Percentiles rank a stretch among this genome's conserved stretches.
These are phyloP conservation scores for Apiospora rasikravindrae DNA, from an alignment of 2,329 filamentous ascomycete genomes.

Conservation along the genomic window DNA sequence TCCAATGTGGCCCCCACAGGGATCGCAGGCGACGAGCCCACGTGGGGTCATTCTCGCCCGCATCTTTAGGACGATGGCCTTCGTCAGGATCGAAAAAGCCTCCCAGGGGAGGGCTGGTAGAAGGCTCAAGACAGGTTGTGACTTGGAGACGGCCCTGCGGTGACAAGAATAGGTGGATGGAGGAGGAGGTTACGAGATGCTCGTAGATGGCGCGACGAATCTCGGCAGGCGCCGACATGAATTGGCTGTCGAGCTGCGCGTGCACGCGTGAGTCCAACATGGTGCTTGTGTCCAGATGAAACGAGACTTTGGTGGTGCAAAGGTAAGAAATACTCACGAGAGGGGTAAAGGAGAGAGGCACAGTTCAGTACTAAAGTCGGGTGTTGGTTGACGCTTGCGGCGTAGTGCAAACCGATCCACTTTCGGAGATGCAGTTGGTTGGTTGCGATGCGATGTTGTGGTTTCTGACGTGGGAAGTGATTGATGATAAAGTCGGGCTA, in stretches of 20 bases:
- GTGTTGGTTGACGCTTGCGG: too few species aligned
- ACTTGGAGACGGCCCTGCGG: neutral
- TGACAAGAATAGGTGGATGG: neutral
- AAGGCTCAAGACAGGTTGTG: neutral
- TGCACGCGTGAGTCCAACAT: neutral
- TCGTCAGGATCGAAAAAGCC: neutral
- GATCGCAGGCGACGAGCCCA: neutral
- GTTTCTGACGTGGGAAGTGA: too few species aligned
- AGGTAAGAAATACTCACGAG: too few species aligned
- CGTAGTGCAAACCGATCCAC: too few species aligned
- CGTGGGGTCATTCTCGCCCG: neutral
- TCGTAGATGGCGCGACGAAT: neutral
- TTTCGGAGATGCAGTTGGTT: too few species aligned
- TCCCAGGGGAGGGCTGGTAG: neutral
- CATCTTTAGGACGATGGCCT: neutral
- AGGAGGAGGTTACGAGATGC: neutral
- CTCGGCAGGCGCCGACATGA: constrained; percentile 15
- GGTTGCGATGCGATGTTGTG: too few species aligned
- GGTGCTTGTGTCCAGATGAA: neutral
- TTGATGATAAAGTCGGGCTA: too few species aligned
- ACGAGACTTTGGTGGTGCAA: too few species aligned
- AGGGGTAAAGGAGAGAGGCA: too few species aligned
- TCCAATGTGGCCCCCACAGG: constrained; percentile 10
- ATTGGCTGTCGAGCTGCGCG: neutral
- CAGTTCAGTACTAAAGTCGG: too few species aligned